Percentiles rank a stretch among this genome's conserved stretches.
These are phyloP conservation scores for Dianthus caryophyllus DNA, from an alignment of 148 eudicot genomes.

Conservation along the genomic window DNA sequence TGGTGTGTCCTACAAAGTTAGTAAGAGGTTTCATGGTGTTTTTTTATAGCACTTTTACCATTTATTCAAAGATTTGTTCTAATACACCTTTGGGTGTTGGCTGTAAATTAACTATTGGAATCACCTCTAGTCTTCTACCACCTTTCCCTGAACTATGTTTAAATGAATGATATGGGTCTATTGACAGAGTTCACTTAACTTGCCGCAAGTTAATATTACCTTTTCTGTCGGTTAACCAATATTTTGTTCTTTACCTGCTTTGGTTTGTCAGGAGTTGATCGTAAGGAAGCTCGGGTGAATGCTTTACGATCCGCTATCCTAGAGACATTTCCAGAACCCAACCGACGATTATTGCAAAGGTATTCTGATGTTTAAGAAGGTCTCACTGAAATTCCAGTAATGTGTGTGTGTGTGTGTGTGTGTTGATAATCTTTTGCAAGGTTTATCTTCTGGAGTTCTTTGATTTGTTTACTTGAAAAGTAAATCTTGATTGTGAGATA, in stretches of 20 bases:
- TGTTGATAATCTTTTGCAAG: neutral
- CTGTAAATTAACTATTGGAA: neutral
- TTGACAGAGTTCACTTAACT: neutral
- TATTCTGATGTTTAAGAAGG: conserved; percentile 16
- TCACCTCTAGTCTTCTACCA: too few relatives aligned
- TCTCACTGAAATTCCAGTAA: neutral
- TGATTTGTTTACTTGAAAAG: neutral
- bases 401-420: neutral
- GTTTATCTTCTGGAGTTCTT: neutral
- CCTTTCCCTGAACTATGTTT: neutral
- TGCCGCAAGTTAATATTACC: neutral
- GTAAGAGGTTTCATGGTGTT: neutral
- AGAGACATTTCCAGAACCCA: conserved; percentile 97
- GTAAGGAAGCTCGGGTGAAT: conserved; percentile 75
- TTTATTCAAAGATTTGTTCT: neutral
- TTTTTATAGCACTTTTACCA: neutral
- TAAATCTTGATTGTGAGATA: neutral
- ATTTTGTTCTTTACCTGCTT: conserved; percentile 21
- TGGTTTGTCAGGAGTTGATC: conserved; percentile 56
- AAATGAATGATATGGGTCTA: neutral
- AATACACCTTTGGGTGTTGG: neutral
- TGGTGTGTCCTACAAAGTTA: neutral
- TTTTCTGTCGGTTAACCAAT: neutral
- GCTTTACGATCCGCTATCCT: conserved; percentile 79
- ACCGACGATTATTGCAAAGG: conserved; percentile 90